Evolutionary conservation across 768 basidiomycete genomes (phyloP), one percentile per base, ranked within the genome.

Genomic region (Galerina marginata): DNA sequence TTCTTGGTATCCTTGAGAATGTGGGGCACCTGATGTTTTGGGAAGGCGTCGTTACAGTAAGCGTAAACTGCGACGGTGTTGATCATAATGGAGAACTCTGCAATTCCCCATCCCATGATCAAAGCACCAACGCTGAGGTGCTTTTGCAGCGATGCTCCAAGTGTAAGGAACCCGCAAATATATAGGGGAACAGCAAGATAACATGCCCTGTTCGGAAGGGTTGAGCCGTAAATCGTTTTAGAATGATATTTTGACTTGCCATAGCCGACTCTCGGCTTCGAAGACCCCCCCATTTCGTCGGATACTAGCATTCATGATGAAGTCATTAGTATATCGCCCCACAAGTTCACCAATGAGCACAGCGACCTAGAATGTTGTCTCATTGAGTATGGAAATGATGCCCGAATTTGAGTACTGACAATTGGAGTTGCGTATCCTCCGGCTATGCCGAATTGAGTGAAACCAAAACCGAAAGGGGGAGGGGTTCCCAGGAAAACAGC

Each of bases 101-200:
- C 81, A 56, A 89, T 82, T 11, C 86, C 87, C 89, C 89, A 90
- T 15, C 88, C 88, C 74, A 89, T 83, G 56, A 89, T 76, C 29
- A 89, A 69, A 1, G 81, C 85, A 7, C 77, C 84, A 16, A 81
- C 71, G 29, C 77, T 77, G 1, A 86, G 74, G 59, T 84, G 83
- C 11, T 83, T 82, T 67, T 88, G 77, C 52, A 88, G 71, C 6
- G 81, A 71, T 0, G 81, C 83, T 9, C 87, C 88, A 3, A 90
- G 77, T 0, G 83, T 69, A 39, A 88, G 74, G 66, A 88, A 88
- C 3, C 88, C 88, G 42, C 79, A 83, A 54, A 90, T 77, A 68
- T 85, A 88, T 15, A 89, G 71, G 0, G 82, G 82, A 10, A 88
- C 68, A 0, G 83, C 88, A 44, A 86, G 68, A 65, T 89, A 89